Evolutionary conservation across 2,329 filamentous ascomycete species (phyloP), one percentile per base, ranked within the genome.

Genomic region (Massarina eburnea): DNA sequence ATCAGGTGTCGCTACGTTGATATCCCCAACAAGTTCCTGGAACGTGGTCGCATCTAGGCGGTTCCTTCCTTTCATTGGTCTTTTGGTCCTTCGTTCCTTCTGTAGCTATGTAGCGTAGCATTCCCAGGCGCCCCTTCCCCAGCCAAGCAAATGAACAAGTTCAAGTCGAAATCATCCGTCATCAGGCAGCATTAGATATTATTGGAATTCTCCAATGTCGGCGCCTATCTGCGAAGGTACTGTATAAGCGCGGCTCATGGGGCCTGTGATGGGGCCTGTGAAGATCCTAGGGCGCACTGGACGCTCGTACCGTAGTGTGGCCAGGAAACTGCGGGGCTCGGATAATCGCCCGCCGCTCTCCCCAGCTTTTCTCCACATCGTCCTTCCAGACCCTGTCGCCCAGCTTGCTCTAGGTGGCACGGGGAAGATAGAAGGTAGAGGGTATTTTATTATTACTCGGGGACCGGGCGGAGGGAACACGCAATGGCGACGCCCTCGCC

Each of bases 21-120:
- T 41, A 46, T 61, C 18, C 57, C 55, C 19, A 51, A 56, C 21
- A 53, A 39, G 46, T 61, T 61, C 29, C 39, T 61, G 43, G 52
- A 55, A 36, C 36, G 56, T 24, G 52, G 56, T 17, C 45, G 48
- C 18, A 33, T 55, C 8, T 55, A 38, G 47, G 37, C 21, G n/a
- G n/a, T n/a, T n/a, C n/a, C n/a, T n/a, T n/a, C n/a, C n/a, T n/a
- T n/a, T n/a, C n/a, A n/a, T n/a, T n/a, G n/a, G n/a, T n/a, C n/a
- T n/a, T n/a, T n/a, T n/a, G n/a, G n/a, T n/a, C n/a, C n/a, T n/a
- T n/a, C n/a, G n/a, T n/a, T n/a, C n/a, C n/a, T n/a, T n/a, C n/a
- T n/a, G n/a, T n/a, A n/a, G n/a, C n/a, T n/a, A n/a, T n/a, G n/a
- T n/a, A n/a, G n/a, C n/a, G n/a, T n/a, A n/a, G n/a, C n/a, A n/a